phyloP scores from a whole-genome alignment of 1,139 yeast species.

The Zygoascus sp. region DNA sequence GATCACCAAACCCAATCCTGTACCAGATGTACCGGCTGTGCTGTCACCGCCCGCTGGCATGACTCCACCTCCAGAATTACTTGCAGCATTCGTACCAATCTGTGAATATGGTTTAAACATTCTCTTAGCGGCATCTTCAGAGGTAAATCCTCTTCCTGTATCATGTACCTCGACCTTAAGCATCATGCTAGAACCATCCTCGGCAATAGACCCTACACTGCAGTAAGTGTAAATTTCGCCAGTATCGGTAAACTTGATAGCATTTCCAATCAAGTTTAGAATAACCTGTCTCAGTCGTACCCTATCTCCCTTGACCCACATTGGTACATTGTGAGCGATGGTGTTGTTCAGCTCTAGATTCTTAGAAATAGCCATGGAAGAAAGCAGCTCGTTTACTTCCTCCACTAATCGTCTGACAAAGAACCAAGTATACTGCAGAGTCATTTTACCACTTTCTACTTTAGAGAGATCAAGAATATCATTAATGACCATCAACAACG shows the following conservation, averaged over 20 bases:
- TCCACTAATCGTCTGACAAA: constrained; percentile 71
- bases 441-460: constrained; percentile 83
- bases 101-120: constrained; percentile 93
- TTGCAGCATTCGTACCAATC: constrained; percentile 48
- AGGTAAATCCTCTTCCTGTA: constrained; percentile 87
- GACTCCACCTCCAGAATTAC: constrained; percentile 11
- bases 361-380: constrained; percentile 75
- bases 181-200: constrained; percentile 37
- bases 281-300: constrained; percentile 83
- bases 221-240: constrained; percentile 54
- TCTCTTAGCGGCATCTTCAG: constrained; percentile 46
- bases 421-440: constrained; percentile 71
- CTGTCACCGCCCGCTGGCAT: constrained; percentile 9
- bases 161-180: constrained; percentile 72
- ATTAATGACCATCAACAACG: constrained; percentile 70
- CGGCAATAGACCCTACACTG: constrained; percentile 19
- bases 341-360: constrained; percentile 70
- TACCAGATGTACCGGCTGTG: constrained; percentile 52
- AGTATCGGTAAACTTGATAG: constrained; percentile 73
- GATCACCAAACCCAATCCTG: constrained; percentile 82
- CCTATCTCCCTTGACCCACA: constrained; percentile 80
- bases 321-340: constrained; percentile 73
- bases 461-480: constrained; percentile 78
- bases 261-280: constrained; percentile 83
- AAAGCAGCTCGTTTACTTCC: constrained; percentile 73